These are phyloP conservation scores for Penicillium brasilianum DNA, from an alignment of 2,329 filamentous ascomycete genomes.

Conservation along the genomic window DNA sequence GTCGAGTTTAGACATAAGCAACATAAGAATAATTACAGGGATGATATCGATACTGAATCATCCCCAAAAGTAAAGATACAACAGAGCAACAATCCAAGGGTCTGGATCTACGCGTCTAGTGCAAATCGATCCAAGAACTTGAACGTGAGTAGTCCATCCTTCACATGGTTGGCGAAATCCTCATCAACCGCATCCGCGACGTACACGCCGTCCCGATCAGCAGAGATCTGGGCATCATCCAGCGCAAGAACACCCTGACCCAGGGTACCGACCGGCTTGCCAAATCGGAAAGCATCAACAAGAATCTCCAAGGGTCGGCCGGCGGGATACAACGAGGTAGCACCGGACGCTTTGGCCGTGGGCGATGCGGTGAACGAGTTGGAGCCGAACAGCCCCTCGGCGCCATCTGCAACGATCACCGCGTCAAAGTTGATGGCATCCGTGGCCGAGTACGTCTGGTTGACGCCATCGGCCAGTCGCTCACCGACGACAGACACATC, in stretches of 20 bases:
- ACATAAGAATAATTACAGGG: background rate
- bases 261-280: slow-evolving; percentile 70
- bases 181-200: slow-evolving; percentile 39
- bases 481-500: slow-evolving; percentile 67
- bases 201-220: slow-evolving; percentile 44
- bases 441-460: slow-evolving; percentile 68
- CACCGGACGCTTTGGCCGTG: slow-evolving; percentile 40
- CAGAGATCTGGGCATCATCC: slow-evolving; percentile 51
- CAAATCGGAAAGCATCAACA: slow-evolving; percentile 67
- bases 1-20: background rate
- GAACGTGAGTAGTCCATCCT: slow-evolving; percentile 65
- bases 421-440: slow-evolving; percentile 56
- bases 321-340: slow-evolving; percentile 66
- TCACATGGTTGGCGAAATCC: slow-evolving; percentile 53
- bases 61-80: background rate
- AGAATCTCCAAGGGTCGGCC: slow-evolving; percentile 69
- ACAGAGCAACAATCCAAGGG: background rate
- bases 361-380: slow-evolving; percentile 16
- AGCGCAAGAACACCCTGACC: slow-evolving; percentile 53
- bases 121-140: slow-evolving; percentile 70
- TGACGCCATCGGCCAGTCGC: slow-evolving; percentile 58
- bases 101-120: slow-evolving; percentile 50
- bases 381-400: slow-evolving; percentile 57
- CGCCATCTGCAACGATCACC: slow-evolving; percentile 64
- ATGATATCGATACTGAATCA: too few relatives aligned